Conservation (phyloP, 148 eudicot genomes). For the Chenopodium suecicum region DNA sequence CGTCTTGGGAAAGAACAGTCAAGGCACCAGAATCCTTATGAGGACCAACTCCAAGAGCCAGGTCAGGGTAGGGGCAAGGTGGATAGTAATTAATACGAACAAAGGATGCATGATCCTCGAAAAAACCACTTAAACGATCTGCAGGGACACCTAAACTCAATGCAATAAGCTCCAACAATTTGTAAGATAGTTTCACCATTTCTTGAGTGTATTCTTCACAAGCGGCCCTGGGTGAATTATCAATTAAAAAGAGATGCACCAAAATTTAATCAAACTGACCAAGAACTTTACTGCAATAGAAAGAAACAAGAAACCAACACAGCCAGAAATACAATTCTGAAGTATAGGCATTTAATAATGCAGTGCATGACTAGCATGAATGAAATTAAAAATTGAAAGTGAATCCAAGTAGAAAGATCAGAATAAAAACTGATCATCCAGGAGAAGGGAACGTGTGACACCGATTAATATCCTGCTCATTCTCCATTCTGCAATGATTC, state of each 20-base stretch:
- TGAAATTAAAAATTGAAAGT: no score
- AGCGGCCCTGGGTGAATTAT: constrained; percentile 37
- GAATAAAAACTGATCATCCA: no score
- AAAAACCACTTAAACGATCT: constrained; percentile 38
- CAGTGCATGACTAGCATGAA: background rate
- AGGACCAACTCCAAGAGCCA: constrained; percentile 65
- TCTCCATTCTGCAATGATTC: background rate
- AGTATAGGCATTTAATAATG: background rate
- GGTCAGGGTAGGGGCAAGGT: constrained; percentile 58
- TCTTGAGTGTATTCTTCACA: constrained; percentile 59
- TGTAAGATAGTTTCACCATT: constrained; percentile 46
- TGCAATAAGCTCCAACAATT: constrained; percentile 57
- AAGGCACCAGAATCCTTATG: constrained; percentile 79
- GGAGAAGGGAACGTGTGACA: background rate
- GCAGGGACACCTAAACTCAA: constrained; percentile 53
- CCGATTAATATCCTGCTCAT: background rate
- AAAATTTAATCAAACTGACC: background rate
- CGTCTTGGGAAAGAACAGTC: constrained; percentile 80
- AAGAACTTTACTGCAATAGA: background rate
- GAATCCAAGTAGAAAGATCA: no score
- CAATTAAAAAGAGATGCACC: background rate
- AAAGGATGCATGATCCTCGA: constrained; percentile 47
- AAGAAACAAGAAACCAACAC: background rate
- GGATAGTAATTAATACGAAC: constrained; percentile 69
- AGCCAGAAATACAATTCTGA: background rate